Percentiles rank a stretch among this genome's conserved stretches.
Evolutionary conservation across 1,284 basidiomycete genomes (phyloP).

Genomic region (Apiotrichum akiyoshidainum): DNA sequence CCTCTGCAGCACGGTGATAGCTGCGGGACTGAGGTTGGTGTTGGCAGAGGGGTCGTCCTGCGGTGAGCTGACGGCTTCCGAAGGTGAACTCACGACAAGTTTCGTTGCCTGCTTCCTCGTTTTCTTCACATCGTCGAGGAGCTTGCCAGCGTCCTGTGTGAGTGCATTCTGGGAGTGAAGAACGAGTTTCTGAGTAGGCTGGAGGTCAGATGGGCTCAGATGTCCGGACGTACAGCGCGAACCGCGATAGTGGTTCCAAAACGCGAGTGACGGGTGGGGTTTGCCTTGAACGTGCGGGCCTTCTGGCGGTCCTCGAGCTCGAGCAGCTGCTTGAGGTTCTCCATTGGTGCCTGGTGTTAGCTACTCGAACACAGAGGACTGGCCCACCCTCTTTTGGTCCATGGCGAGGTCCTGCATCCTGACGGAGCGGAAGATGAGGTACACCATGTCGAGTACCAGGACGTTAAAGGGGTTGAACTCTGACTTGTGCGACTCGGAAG

Average conservation of each 20-base stretch:
- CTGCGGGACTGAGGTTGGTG: constrained; percentile 60
- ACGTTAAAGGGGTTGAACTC: constrained; percentile 81
- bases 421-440: constrained; percentile 76
- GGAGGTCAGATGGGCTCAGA: not conserved
- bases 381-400: constrained; percentile 66
- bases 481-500: constrained; percentile 68
- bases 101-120: constrained; percentile 61
- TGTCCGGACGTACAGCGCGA: constrained; percentile 54
- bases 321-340: constrained; percentile 64
- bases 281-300: constrained; percentile 54
- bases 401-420: constrained; percentile 61
- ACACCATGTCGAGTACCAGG: constrained; percentile 82
- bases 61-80: not conserved
- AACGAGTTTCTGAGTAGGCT: constrained; percentile 53
- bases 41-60: constrained; percentile 55
- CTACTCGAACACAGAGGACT: not conserved
- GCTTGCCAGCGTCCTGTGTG: constrained; percentile 64
- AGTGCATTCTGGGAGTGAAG: constrained; percentile 81
- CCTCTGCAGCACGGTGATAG: constrained; percentile 63
- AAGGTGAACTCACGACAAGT: constrained; percentile 45
- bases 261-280: constrained; percentile 74
- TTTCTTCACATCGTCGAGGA: constrained; percentile 76
- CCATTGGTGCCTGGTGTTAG: constrained; percentile 58
- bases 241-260: constrained; percentile 90
- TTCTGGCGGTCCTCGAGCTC: constrained; percentile 65